Percentiles rank a stretch among this genome's conserved stretches.
These are phyloP conservation scores for Hypoxylon fragiforme DNA, from an alignment of 495 filamentous ascomycete genomes.

Conservation along the genomic window DNA sequence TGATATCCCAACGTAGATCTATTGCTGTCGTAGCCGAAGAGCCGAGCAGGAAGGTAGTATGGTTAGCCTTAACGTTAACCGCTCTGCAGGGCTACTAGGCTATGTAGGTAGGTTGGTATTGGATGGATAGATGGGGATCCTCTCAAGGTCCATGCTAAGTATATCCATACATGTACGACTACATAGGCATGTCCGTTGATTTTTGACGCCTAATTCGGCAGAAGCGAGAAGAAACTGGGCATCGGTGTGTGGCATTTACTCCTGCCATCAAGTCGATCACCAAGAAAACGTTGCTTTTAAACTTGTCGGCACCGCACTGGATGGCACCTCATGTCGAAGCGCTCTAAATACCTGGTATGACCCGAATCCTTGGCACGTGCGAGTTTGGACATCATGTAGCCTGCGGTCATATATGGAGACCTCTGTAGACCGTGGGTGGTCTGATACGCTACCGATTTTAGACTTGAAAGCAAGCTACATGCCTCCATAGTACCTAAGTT, in stretches of 20 bases:
- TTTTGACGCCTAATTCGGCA: slow-evolving; percentile 35
- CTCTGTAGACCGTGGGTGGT: too few relatives aligned
- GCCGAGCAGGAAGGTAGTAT: slow-evolving; percentile 27
- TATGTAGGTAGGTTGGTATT: too few relatives aligned
- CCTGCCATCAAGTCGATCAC: slow-evolving; percentile 27
- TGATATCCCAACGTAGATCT: slow-evolving; percentile 27
- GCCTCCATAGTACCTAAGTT: too few relatives aligned
- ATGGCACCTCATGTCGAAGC: slow-evolving; percentile 20
- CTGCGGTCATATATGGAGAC: slow-evolving; percentile 7
- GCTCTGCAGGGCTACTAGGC: slow-evolving; percentile 8
- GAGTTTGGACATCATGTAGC: slow-evolving; percentile 21
- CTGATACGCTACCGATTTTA: too few relatives aligned
- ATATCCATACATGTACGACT: too few relatives aligned
- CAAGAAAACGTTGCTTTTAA: slow-evolving; percentile 30
- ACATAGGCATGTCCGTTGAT: too few relatives aligned
- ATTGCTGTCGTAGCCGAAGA: slow-evolving; percentile 27
- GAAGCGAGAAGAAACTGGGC: slow-evolving; percentile 20
- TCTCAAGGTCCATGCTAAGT: too few relatives aligned
- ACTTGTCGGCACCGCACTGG: slow-evolving; percentile 32
- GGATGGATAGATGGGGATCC: slow-evolving; percentile 15
- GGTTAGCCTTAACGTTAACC: slow-evolving; percentile 30
- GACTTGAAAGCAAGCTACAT: too few relatives aligned
- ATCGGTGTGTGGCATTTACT: slow-evolving; percentile 26
- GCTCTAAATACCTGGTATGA: slow-evolving; percentile 18
- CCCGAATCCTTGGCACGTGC: slow-evolving; percentile 9